Evolutionary conservation across 345 rosid species (phyloP).

Genomic region (Brassica carinata): DNA sequence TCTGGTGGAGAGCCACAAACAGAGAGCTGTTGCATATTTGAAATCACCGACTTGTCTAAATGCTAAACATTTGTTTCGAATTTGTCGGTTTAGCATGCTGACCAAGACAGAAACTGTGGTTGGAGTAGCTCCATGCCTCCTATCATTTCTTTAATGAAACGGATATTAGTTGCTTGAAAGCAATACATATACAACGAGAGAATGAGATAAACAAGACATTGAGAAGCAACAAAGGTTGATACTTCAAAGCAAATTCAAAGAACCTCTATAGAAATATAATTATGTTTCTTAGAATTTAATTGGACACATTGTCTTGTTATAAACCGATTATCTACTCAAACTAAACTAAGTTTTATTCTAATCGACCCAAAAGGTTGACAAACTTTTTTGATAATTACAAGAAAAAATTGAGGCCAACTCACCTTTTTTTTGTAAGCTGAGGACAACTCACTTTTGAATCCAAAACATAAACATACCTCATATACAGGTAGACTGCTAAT

Average conservation of each 20-base stretch:
- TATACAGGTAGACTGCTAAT: background rate
- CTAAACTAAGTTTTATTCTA: background rate
- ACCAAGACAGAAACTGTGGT: too few species aligned
- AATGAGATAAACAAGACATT: background rate
- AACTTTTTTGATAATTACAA: background rate
- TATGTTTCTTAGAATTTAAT: background rate
- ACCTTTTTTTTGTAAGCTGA: too few species aligned
- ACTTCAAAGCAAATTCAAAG: conserved; percentile 5
- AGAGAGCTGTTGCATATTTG: too few species aligned
- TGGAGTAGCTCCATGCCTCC: too few species aligned
- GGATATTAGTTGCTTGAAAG: conserved; percentile 10
- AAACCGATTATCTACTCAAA: background rate
- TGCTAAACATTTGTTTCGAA: too few species aligned
- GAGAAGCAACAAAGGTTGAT: conserved; percentile 17
- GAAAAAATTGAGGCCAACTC: background rate
- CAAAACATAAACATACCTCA: background rate
- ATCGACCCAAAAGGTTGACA: background rate
- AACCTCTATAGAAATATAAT: background rate
- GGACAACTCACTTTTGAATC: background rate
- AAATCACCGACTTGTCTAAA: too few species aligned
- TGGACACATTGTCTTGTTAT: background rate
- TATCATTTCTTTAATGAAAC: too few species aligned
- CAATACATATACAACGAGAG: background rate
- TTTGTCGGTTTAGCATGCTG: too few species aligned
- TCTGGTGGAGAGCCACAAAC: too few species aligned